A percentile compares a stretch with the other conserved stretches of the same genome.
Conservation (phyloP, 345 rosid genomes). For the Zanthoxylum bungeanum region DNA sequence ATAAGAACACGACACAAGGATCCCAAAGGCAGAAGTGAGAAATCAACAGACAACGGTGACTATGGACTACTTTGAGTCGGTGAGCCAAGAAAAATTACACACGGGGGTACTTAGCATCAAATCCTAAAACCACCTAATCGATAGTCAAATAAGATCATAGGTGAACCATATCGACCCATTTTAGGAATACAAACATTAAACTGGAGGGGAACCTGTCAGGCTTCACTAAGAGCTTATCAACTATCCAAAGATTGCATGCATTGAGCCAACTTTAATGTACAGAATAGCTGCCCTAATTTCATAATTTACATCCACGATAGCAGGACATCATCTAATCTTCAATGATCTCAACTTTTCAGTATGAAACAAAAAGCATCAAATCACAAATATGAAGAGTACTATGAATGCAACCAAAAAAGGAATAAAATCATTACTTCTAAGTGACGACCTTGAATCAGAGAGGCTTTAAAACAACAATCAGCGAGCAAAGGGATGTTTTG, state of each 20-base stretch:
- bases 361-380: not conserved
- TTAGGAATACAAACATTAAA: not conserved
- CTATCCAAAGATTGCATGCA: not conserved
- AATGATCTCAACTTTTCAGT: not conserved
- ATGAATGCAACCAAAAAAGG: not conserved
- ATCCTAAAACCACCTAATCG: not conserved
- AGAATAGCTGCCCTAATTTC: not conserved
- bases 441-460: conserved; percentile 4
- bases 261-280: not conserved
- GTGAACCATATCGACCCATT: not conserved
- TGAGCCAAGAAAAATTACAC: not conserved
- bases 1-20: conserved; percentile 1
- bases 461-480: not conserved
- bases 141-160: not conserved
- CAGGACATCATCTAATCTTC: not conserved
- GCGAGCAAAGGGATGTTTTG: conserved; percentile 1
- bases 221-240: not conserved
- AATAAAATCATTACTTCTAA: not conserved
- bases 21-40: too few relatives aligned
- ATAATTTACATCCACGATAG: not conserved
- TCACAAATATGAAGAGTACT: not conserved
- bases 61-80: not conserved
- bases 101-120: not conserved
- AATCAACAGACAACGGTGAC: not conserved
- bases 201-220: not conserved